Evolutionary conservation across 1,139 yeast genomes (phyloP).

Genomic region (Yamadazyma mexicana): DNA sequence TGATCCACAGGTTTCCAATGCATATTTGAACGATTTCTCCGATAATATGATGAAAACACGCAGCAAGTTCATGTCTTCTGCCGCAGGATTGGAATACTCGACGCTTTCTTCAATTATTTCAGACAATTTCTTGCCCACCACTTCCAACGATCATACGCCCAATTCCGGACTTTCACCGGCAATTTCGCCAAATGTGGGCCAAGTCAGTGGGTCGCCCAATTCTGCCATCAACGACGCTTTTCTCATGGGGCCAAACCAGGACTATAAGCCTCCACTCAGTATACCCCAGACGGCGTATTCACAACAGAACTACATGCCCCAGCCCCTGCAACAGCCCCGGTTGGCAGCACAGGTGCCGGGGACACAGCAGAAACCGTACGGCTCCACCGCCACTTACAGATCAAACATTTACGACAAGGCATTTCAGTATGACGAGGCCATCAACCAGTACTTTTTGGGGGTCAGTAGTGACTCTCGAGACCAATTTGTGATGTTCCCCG

Average conservation of each 20-base stretch:
- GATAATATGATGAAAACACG: constrained; percentile 15
- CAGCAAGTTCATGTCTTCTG: constrained; percentile 62
- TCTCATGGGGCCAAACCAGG: constrained; percentile 5
- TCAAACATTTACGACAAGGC: constrained; percentile 5
- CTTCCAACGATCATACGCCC: constrained; percentile 46
- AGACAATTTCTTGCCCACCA: constrained; percentile 40
- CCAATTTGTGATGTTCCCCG: constrained; percentile 48
- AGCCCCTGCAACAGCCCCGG: no score
- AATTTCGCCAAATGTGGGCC: constrained; percentile 33
- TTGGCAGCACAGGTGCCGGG: no score
- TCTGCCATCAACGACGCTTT: constrained; percentile 19
- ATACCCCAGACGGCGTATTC: not conserved
- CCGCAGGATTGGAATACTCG: constrained; percentile 79
- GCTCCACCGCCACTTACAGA: not conserved
- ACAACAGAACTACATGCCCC: not conserved
- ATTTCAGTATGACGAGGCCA: constrained; percentile 42
- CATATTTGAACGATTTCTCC: not conserved
- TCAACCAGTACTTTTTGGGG: constrained; percentile 64
- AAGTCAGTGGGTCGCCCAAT: constrained; percentile 15
- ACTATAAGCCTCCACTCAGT: not conserved
- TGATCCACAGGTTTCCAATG: not conserved
- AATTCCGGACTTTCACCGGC: constrained; percentile 39
- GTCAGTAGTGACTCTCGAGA: constrained; percentile 30
- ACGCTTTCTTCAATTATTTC: constrained; percentile 72
- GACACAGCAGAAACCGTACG: not conserved